These are phyloP conservation scores for Quercus glauca DNA, from an alignment of 306 rosid species.

Conservation along the genomic window DNA sequence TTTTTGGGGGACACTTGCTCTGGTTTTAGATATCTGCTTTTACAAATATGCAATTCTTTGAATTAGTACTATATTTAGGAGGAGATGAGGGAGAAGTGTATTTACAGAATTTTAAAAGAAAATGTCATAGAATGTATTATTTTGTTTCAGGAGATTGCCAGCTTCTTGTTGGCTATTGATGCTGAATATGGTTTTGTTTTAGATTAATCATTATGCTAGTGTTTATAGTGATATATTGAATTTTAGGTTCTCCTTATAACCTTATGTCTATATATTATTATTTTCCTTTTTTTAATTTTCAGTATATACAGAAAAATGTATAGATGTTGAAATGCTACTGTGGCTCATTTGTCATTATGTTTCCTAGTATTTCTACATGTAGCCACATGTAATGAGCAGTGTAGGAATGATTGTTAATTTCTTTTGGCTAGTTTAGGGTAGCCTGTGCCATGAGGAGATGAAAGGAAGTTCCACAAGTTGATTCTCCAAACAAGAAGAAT, in stretches of 20 bases:
- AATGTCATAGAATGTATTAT: slow-evolving; percentile 8
- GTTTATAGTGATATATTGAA: not conserved
- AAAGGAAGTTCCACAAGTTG: too few species aligned
- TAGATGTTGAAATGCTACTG: not conserved
- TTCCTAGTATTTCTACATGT: too few species aligned
- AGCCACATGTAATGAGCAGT: too few species aligned
- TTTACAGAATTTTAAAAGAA: slow-evolving; percentile 17
- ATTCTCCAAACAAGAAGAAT: too few species aligned
- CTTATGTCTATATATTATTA: not conserved
- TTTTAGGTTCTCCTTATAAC: not conserved
- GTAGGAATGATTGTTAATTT: too few species aligned
- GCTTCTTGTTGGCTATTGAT: not conserved
- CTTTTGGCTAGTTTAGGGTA: too few species aligned
- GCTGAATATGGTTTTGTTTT: not conserved
- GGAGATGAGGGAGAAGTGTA: slow-evolving; percentile 22
- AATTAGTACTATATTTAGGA: slow-evolving; percentile 19
- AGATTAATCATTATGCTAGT: slow-evolving; percentile 1
- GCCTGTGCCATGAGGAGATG: too few species aligned
- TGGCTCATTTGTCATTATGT: too few species aligned
- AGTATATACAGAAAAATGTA: not conserved
- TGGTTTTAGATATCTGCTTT: not conserved
- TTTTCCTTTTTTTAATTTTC: not conserved
- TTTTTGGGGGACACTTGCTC: not conserved
- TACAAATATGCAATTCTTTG: not conserved
- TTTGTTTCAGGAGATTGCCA: not conserved